Percentiles rank a stretch among this genome's conserved stretches.
Conservation (phyloP, 148 eudicot genomes). For the Dianthus caryophyllus region DNA sequence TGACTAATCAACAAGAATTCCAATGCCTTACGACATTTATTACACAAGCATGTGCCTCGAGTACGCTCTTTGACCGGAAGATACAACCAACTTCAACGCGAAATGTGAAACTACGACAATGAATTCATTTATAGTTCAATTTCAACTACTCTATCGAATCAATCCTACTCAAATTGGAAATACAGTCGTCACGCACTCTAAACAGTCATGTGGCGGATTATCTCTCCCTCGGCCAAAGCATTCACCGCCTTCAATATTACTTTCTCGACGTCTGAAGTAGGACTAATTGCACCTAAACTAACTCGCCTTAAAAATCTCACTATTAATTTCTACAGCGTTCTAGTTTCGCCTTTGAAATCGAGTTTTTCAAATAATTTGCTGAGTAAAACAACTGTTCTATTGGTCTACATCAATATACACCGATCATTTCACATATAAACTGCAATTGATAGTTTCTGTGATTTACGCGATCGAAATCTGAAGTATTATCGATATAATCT, state of each 20-base stretch:
- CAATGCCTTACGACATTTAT: background rate
- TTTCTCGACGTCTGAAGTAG: background rate
- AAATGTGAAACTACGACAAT: no score
- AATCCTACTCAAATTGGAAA: background rate
- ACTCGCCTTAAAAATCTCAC: background rate
- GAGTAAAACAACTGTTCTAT: background rate
- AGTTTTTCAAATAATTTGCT: background rate
- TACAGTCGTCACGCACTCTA: background rate
- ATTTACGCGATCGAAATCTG: background rate
- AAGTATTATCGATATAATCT: background rate
- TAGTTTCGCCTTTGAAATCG: background rate
- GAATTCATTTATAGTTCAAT: background rate
- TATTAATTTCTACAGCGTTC: background rate
- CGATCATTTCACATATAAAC: background rate
- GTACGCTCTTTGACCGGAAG: constrained; percentile 10
- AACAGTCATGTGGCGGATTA: background rate
- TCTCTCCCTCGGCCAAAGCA: background rate
- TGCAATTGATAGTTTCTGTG: background rate
- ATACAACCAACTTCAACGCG: background rate
- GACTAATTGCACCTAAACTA: background rate
- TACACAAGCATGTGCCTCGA: background rate
- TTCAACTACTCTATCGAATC: constrained; percentile 6
- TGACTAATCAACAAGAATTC: background rate
- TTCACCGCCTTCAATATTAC: background rate
- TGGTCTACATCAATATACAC: background rate